A percentile compares a stretch with the other conserved stretches of the same genome.
Evolutionary conservation across 2,329 filamentous ascomycete species (phyloP).

Genomic region (Sphaerulina musiva): DNA sequence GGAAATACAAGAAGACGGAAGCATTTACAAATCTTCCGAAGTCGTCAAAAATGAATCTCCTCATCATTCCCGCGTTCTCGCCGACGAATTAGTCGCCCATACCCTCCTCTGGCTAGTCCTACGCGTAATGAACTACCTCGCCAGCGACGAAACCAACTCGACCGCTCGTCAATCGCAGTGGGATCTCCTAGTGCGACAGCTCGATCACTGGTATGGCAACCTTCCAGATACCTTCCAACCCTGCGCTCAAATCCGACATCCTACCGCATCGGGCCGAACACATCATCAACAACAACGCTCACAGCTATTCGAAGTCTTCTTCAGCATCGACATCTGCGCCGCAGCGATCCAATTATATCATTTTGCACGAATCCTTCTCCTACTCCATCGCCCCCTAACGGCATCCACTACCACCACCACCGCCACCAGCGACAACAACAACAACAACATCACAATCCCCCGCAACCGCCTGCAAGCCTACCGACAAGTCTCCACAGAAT

Average conservation of each 20-base stretch:
- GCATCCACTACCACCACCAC: conserved; percentile 17
- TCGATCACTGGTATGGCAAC: conserved; percentile 54
- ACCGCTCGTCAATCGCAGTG: conserved; percentile 41
- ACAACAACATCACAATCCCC: conserved; percentile 19
- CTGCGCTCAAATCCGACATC: conserved; percentile 40
- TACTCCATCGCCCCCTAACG: conserved; percentile 51
- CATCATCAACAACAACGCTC: conserved; percentile 3
- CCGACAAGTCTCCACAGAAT: conserved; percentile 49
- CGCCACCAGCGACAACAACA: too few species aligned
- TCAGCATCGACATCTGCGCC: conserved; percentile 56
- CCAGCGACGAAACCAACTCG: conserved; percentile 42
- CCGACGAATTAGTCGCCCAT: conserved; percentile 49
- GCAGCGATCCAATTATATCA: conserved; percentile 61
- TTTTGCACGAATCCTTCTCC: conserved; percentile 55
- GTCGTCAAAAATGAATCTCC: conserved; percentile 51
- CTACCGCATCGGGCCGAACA: conserved; percentile 11
- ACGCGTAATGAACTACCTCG: conserved; percentile 59
- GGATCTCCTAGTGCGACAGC: conserved; percentile 50
- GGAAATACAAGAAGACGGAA: conserved; percentile 48
- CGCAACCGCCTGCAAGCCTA: conserved; percentile 49
- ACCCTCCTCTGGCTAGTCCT: conserved; percentile 59
- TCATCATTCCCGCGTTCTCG: conserved; percentile 24
- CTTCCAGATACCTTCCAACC: conserved; percentile 56
- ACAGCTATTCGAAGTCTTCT: conserved; percentile 52
- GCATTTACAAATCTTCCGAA: conserved; percentile 38